Percentiles rank a stretch among this genome's conserved stretches.
phyloP scores from a whole-genome alignment of 1,284 basidiomycete genomes.

The Boletus sp. region DNA sequence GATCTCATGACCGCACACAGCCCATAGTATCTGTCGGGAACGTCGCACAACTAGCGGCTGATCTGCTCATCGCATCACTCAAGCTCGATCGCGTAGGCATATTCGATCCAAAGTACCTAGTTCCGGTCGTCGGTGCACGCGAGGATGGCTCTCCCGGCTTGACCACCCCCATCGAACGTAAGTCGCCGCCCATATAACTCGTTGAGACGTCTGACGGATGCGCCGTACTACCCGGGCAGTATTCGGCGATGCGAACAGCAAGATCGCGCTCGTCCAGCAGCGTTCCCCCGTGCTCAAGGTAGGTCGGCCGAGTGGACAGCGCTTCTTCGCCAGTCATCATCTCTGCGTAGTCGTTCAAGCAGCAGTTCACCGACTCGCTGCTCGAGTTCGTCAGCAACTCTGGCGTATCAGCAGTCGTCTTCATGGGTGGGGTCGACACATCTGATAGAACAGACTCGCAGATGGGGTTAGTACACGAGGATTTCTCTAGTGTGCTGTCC shows the following conservation, averaged over 20 bases:
- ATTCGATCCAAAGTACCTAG: constrained; percentile 56
- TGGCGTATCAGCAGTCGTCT: constrained; percentile 48
- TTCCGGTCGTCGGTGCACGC: constrained; percentile 64
- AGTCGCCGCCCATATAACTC: constrained; percentile 22
- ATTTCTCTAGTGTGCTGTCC: constrained; percentile 31
- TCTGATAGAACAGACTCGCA: constrained; percentile 71
- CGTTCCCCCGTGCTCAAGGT: constrained; percentile 75
- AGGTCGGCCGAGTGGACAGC: constrained; percentile 4
- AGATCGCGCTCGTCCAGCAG: constrained; percentile 65
- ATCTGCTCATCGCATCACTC: constrained; percentile 67
- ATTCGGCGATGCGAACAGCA: constrained; percentile 49
- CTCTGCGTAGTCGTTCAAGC: constrained; percentile 54
- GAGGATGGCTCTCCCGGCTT: constrained; percentile 59
- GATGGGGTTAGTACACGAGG: constrained; percentile 54
- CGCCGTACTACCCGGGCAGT: constrained; percentile 40
- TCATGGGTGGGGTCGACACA: constrained; percentile 72
- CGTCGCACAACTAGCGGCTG: constrained; percentile 70
- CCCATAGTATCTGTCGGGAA: constrained; percentile 79
- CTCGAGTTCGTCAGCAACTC: constrained; percentile 50
- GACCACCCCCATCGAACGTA: constrained; percentile 72
- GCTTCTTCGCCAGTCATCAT: constrained; percentile 2
- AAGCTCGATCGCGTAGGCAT: constrained; percentile 56
- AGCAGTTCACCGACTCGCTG: constrained; percentile 58
- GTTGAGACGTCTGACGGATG: not conserved
- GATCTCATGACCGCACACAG: constrained; percentile 38